Conservation (phyloP, 192 early-diverging fungal genomes). For the Umbelopsis ramanniana region DNA sequence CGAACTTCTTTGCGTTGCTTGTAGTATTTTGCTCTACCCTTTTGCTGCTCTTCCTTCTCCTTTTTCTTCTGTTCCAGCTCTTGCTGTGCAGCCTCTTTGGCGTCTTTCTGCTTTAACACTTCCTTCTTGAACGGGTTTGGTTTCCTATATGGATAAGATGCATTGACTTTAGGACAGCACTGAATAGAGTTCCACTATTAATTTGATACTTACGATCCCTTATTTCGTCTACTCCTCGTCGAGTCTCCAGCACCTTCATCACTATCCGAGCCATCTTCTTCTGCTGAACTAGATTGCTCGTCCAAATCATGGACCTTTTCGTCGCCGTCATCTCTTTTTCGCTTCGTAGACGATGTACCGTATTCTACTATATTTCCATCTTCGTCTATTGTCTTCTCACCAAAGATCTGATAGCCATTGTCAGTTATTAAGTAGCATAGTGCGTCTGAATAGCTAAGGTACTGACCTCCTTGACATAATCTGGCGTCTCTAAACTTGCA, state of each 20-base stretch:
- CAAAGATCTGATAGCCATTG: slow-evolving; percentile 35
- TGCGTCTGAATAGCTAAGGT: background rate
- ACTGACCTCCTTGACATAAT: slow-evolving; percentile 45
- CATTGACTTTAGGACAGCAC: background rate
- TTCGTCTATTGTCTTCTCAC: slow-evolving; percentile 42
- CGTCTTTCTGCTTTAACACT: slow-evolving; percentile 21
- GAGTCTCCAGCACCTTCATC: slow-evolving; percentile 20
- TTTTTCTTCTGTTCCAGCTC: slow-evolving; percentile 25
- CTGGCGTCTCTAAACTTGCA: slow-evolving; percentile 34
- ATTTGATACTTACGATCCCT: slow-evolving; percentile 2
- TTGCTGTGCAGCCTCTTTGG: slow-evolving; percentile 19
- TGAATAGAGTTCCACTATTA: background rate
- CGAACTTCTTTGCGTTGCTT: slow-evolving; percentile 34
- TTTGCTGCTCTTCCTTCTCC: slow-evolving; percentile 22
- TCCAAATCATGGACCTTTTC: slow-evolving; percentile 29
- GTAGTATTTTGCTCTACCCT: slow-evolving; percentile 37
- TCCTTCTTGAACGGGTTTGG: slow-evolving; percentile 43
- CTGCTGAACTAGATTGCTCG: slow-evolving; percentile 15
- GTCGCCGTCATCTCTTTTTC: slow-evolving; percentile 22
- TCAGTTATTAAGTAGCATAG: background rate
- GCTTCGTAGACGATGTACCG: background rate
- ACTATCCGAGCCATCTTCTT: slow-evolving; percentile 25
- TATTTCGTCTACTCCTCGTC: slow-evolving; percentile 19
- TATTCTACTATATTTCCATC: slow-evolving; percentile 45
- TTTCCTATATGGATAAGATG: slow-evolving; percentile 18